Conservation (phyloP, 2,329 filamentous ascomycete genomes). For the Hypocrella siamensis region DNA sequence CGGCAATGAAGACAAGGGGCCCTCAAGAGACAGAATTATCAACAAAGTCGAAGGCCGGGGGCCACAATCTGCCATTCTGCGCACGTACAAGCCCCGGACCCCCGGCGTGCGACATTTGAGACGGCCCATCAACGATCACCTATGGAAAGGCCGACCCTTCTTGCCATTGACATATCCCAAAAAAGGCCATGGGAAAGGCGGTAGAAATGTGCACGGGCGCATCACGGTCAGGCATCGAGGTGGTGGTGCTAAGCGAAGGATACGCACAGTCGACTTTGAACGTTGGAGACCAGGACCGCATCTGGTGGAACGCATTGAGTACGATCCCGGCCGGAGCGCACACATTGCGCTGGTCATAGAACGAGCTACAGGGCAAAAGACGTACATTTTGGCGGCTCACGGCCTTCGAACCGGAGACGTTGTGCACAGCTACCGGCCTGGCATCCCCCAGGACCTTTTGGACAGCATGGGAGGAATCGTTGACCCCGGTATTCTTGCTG, state of each 20-base stretch:
- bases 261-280: constrained; percentile 81
- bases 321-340: constrained; percentile 83
- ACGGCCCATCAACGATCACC: constrained; percentile 85
- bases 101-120: constrained; percentile 84
- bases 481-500: constrained; percentile 89
- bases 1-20: constrained; percentile 4
- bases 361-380: constrained; percentile 57
- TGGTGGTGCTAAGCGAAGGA: constrained; percentile 81
- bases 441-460: constrained; percentile 75
- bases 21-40: constrained; percentile 8
- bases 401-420: constrained; percentile 84
- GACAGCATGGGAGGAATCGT: constrained; percentile 84
- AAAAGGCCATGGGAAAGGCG: constrained; percentile 84
- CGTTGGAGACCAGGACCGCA: constrained; percentile 69
- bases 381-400: constrained; percentile 90
- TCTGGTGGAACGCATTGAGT: constrained; percentile 83
- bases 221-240: constrained; percentile 85
- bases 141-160: constrained; percentile 85
- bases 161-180: constrained; percentile 77
- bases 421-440: constrained; percentile 80
- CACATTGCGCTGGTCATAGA: constrained; percentile 81
- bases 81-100: constrained; percentile 85
- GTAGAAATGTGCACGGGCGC: constrained; percentile 72
- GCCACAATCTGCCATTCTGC: constrained; percentile 35
- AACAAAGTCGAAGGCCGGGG: constrained; percentile 9